These are phyloP conservation scores for Daucus carota DNA, from an alignment of 129 eudicot species.

Conservation along the genomic window DH1_v3.0 NC_030384.2:46398001-46398500, in stretches of 20 bases:
- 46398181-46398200: not conserved
- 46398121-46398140: not conserved
- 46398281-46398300: not conserved
- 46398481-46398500: conserved; percentile 39
- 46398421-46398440: conserved; percentile 45
- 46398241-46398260: not conserved
- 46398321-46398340: not conserved
- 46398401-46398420: conserved; percentile 44
- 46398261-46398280: not conserved
- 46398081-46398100: not conserved
- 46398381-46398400: conserved; percentile 48
- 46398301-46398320: not conserved
- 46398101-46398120: not conserved
- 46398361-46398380: conserved; percentile 43
- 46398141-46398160: not conserved
- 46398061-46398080: not conserved
- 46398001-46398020: not conserved
- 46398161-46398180: not conserved
- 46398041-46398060: not conserved
- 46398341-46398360: conserved; percentile 19
- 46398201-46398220: not conserved
- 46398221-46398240: not conserved
- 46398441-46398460: conserved; percentile 38
- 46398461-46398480: conserved; percentile 36
- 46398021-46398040: not conserved